Evolutionary conservation across 805 yeast genomes (phyloP), one percentile per base, ranked within the genome.

Genomic region (Kluyveromyces lactis): DNA sequence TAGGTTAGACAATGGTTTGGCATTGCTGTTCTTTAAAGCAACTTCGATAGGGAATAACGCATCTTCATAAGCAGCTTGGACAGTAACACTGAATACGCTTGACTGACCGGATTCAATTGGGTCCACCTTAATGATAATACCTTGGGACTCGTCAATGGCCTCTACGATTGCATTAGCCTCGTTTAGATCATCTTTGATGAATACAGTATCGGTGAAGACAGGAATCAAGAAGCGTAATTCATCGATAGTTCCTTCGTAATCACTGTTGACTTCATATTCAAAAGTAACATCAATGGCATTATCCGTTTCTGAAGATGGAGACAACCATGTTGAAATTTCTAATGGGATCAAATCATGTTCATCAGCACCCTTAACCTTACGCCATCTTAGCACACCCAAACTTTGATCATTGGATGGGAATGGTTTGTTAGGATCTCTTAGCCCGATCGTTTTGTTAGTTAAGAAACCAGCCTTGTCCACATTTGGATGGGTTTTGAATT

Each of bases 401-500:
- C 86, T 77, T 57, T 86, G 90, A 58, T 87, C 95, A 61, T 89
- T 86, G 8, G 87, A 71, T 29, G 97, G 97, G 75, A 92, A 89
- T 26, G 87, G 75, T 56, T 86, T 85, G 33, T 72, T 56, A 39
- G 77, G 67, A 58, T 89, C 95, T 58, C 84, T 85, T 55, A 89
- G 73, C 0, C 82, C 82, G 53, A 92, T 77, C 31, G 73, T 62
- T 42, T 73, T 68, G 12, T 68, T 60, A 11, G 72, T 58, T 33
- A 72, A 69, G 61, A 90, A 92, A 54, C 75, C 62, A 31, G 66
- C 67, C 55, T 84, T 81, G 65, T 92, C 97, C 48, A 92, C 94
- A 58, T 90, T 89, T 47, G 98, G 98, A 68, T 92, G 96, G 12
- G 97, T 87, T 63, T 89, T 89, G 68, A 75, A 92, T 56, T 81